Conservation (phyloP, 2,329 filamentous ascomycete species). For the Neofusicoccum parvum region DNA sequence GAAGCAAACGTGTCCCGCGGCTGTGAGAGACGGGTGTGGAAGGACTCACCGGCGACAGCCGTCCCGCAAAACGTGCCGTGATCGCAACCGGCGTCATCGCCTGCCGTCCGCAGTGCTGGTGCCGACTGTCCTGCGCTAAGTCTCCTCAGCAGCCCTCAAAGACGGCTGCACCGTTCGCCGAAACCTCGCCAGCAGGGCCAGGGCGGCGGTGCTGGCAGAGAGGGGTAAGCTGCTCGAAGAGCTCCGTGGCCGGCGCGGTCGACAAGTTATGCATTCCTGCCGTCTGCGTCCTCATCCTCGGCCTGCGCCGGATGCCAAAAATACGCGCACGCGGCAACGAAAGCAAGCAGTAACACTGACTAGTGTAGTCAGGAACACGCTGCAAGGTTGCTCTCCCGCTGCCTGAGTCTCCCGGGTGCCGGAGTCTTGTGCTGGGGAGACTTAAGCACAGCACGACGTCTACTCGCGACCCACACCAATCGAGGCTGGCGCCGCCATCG, state of each 20-base stretch:
- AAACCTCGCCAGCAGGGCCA: too few species aligned
- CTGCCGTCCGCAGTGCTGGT: background rate
- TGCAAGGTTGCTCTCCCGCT: conserved; percentile 14
- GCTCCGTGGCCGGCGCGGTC: background rate
- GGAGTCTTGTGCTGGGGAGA: background rate
- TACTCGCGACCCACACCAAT: background rate
- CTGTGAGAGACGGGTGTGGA: background rate
- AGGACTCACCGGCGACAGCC: background rate
- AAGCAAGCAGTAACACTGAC: background rate
- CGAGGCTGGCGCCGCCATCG: background rate
- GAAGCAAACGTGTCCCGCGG: background rate
- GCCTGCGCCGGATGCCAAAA: conserved; percentile 8
- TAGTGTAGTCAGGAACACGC: conserved; percentile 16
- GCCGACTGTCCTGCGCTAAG: background rate
- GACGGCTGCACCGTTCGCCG: too few species aligned
- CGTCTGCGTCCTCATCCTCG: background rate
- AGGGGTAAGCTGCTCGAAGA: background rate
- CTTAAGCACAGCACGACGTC: background rate
- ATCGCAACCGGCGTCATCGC: background rate
- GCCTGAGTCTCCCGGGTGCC: background rate
- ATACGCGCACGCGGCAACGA: background rate
- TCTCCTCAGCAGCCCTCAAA: background rate
- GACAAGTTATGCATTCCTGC: background rate
- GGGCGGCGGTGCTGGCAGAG: too few species aligned
- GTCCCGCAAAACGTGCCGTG: background rate